These are phyloP conservation scores for Aspergillus diversus DNA, from an alignment of 495 filamentous ascomycete genomes.

Conservation along the genomic window DNA sequence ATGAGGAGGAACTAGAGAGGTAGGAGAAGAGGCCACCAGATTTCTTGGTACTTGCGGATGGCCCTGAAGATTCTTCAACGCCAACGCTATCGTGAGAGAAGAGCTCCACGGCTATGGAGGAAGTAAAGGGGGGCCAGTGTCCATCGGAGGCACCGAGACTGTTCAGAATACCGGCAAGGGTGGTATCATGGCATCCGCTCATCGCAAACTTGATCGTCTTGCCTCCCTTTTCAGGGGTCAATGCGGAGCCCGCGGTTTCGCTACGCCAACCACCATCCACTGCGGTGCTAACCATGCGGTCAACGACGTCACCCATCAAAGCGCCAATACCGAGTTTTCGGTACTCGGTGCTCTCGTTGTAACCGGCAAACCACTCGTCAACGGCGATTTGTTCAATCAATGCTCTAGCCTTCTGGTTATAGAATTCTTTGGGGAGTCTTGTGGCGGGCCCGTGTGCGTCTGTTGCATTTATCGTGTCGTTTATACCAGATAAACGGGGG, in stretches of 20 bases:
- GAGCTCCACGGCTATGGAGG: conserved; percentile 87
- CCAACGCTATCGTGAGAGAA: conserved; percentile 58
- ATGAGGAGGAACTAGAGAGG: conserved; percentile 31
- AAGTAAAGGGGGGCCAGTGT: conserved; percentile 91
- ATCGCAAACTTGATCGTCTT: conserved; percentile 70
- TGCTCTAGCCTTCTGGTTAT: conserved; percentile 69
- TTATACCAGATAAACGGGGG: conserved; percentile 84
- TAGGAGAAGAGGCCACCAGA: conserved; percentile 38
- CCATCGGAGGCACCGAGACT: conserved; percentile 77
- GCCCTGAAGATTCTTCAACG: conserved; percentile 35
- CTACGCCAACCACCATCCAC: conserved; percentile 62
- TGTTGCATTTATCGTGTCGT: conserved; percentile 91
- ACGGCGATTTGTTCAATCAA: conserved; percentile 79
- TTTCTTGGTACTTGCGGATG: conserved; percentile 25
- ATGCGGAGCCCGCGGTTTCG: conserved; percentile 55
- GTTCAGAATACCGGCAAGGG: conserved; percentile 76
- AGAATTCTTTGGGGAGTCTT: conserved; percentile 80
- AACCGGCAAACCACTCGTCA: conserved; percentile 95
- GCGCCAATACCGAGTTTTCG: conserved; percentile 83
- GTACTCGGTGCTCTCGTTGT: conserved; percentile 81
- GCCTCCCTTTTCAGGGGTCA: conserved; percentile 49
- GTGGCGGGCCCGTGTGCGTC: conserved; percentile 83
- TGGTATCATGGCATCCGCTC: conserved; percentile 94
- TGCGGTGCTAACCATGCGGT: conserved; percentile 75
- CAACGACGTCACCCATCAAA: conserved; percentile 81